Evolutionary conservation across 2,329 filamentous ascomycete species (phyloP), one percentile per base, ranked within the genome.

Genomic region (Trichoderma atroviride): DNA sequence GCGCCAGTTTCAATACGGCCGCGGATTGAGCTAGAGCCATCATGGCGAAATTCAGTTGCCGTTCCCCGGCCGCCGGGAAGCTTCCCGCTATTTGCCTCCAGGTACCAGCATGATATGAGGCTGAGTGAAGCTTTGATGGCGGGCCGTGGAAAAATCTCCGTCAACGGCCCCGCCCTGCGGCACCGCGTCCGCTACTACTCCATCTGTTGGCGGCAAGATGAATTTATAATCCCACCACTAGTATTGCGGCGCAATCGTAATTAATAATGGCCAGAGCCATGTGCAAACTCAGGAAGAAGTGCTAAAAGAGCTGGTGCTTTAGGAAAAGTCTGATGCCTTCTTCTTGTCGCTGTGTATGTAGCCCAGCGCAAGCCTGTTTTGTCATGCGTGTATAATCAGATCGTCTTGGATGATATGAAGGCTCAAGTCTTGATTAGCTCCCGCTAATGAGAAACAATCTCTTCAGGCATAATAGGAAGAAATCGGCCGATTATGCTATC

Each of bases 131-230:
- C 24, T 55, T 29, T 3, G 13, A n/a, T 27, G n/a, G 7, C 29
- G 22, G 14, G 43, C 16, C 10, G 59, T 43, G 63, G 63, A 27
- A 58, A 66, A 55, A 66, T 53, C 47, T 9, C 63, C 47, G 52
- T 27, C 4, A 14, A 19, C 56, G 55, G 22, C 56, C 27, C 52
- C 62, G 22, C 27, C 14, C 19, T 9, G 22, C 40, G 3, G 16
- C 22, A 5, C 33, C 33, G n/a, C 14, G 6, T 43, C 47, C 60
- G 22, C 11, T 19, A 19, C 47, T 61, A 7, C 14, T 62, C 59
- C 43, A 29, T 43, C 59, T 16, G n/a, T 27, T 40, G 27, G 24
- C n/a, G 4, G 47, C 47, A 24, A 50, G 22, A 22, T 14, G 47
- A 2, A 50, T 50, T 50, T 50, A 50, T 50, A 50, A 50, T 50